Evolutionary conservation across 2,329 filamentous ascomycete species (phyloP), one percentile per base, ranked within the genome.

Genomic region (Plenodomus tracheiphilus): DNA sequence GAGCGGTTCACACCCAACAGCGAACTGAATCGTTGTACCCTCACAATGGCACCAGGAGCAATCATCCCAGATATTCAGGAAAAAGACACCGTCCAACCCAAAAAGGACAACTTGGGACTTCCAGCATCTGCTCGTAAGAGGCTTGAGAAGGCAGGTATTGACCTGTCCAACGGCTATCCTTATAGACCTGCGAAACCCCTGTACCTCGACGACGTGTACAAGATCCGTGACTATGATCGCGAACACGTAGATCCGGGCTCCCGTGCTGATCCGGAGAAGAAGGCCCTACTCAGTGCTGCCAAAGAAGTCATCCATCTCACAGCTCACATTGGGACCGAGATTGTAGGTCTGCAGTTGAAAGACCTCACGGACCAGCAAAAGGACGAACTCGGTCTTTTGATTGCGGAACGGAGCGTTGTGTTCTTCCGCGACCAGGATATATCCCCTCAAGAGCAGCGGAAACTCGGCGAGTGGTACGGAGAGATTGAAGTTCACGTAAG

Each of bases 101-200:
- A 73, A 53, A 89, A 88, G 61, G 85, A 89, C 63, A 84, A 74
- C 0, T 75, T 91, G 1, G 78, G 77, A 1, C 74, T 90, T 6
- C 87, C 87, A 2, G 77, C 77, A 9, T 59, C 80, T 1, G 74
- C 86, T 1, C 77, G 79, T 1, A 74, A 78, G 41, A 79, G 87
- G 3, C 76, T 90, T 0, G 81, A 84, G 57, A 88, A 87, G 53
- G 85, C 85, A 0, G 86, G 84, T 1, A 80, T 90, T 44, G 85
- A 91, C 63, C 75, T 90, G 2, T 86, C 84, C 1, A 73, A 82
- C 1, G 87, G 87, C 0, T 90, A 90, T 56, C 87, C 87, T 0
- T 89, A 89, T 59, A 81, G 86, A 0, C 86, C 86, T 1, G 80
- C 83, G 0, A 79, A 79, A 40, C 87, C 87, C 0, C 73, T 89